Percentiles rank a stretch among this genome's conserved stretches.
Conservation (phyloP, 2,329 filamentous ascomycete genomes). For the Elsinoe australis region DNA sequence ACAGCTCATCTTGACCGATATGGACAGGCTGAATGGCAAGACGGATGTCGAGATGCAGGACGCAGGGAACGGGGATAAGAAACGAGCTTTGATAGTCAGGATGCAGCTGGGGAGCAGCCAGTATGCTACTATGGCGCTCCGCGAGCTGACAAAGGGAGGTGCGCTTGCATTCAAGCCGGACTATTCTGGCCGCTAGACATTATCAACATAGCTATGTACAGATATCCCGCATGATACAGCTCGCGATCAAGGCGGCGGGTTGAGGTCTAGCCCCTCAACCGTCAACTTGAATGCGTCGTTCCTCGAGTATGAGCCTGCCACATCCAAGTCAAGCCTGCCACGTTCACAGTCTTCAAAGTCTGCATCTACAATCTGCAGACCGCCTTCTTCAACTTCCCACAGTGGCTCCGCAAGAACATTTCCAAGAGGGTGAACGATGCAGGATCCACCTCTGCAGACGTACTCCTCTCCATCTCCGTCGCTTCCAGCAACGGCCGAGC, state of each 20-base stretch:
- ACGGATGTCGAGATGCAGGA: constrained; percentile 20
- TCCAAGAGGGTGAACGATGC: constrained; percentile 70
- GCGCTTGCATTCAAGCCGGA: constrained; percentile 58
- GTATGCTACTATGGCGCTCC: constrained; percentile 76
- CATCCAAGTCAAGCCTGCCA: constrained; percentile 74
- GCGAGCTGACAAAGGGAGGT: constrained; percentile 66
- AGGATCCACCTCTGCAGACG: constrained; percentile 68
- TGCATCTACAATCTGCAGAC: constrained; percentile 62
- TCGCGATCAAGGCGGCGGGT: constrained; percentile 44
- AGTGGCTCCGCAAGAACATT: constrained; percentile 72
- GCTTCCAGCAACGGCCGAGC: background rate
- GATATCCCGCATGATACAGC: background rate
- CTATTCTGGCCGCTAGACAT: constrained; percentile 29
- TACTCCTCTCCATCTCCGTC: constrained; percentile 47
- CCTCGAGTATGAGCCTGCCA: constrained; percentile 76
- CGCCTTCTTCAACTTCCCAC: constrained; percentile 66
- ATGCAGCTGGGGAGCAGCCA: constrained; percentile 71
- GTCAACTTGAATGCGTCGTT: constrained; percentile 56
- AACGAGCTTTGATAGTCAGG: constrained; percentile 56
- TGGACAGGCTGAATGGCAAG: constrained; percentile 54
- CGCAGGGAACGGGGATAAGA: constrained; percentile 20
- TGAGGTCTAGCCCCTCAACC: constrained; percentile 53
- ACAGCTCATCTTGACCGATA: constrained; percentile 83
- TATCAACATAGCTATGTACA: constrained; percentile 1
- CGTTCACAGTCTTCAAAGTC: constrained; percentile 84